Base-by-base conservation (phyloP, 2,329 filamentous ascomycete genomes). In the Pseudogymnoascus sp. region DNA sequence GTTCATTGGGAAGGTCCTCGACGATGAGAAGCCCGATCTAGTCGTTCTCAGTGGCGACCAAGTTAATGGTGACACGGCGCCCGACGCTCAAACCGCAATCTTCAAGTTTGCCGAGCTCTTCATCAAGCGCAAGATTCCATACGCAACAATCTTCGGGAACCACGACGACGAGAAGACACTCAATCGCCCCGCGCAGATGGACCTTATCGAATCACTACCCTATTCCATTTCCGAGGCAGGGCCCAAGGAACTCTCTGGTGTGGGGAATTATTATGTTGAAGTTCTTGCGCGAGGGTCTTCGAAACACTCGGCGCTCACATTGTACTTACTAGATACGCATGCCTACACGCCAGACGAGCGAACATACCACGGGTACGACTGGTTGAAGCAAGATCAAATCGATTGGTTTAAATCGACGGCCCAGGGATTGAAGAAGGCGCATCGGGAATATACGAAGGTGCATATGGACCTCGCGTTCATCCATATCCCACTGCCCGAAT, bases 381-480 rank as follows among this genome's bases (percentile, higher is more conserved):
- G 95, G 95, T 79, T 99, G 72, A 97, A 97, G 77, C 87, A 87
- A 50, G 92, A 85, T 69, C 95, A 99, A 75, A 96, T 97, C 64
- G 86, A 90, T 63, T 99, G 95, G 95, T 99, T 99, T 79, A 87
- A 86, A 68, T 82, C 85, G 67, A 96, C 90, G 0, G 87, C 90
- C 0, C 80, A 87, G 64, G 78, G 85, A 11, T 77, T 97, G 56
- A 91, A 91, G 76, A 86, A 87, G 70, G 85, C 85, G 65, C 93
- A 96, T 73, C 83, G 84, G 66, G 86, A 91, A 70, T 99, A 97
- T 75, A 91, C 89, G 0, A 90, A 95, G 72, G 89, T 92, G 61
- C 95, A 97, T 74, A 90, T 99, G 83, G 90, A 99, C 72, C 85
- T 97, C 74, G 91, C 95, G 0, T 99, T 99, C 73, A 96, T 99